Evolutionary conservation across 2,329 filamentous ascomycete genomes (phyloP).

Genomic region (Aspergillus bombycis): DNA sequence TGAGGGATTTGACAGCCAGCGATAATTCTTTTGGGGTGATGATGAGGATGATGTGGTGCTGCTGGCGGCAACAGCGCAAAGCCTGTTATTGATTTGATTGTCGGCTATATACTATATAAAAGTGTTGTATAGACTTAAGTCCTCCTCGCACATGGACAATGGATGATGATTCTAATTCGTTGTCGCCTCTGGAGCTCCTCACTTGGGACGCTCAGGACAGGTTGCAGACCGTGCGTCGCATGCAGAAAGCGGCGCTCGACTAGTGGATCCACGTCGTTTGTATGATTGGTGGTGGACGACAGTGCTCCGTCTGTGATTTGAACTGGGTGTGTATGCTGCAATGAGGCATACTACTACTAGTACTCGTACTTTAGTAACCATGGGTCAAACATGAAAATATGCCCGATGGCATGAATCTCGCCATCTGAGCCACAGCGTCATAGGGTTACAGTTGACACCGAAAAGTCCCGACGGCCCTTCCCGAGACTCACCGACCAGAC

Average conservation of each 20-base stretch:
- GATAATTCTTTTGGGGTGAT: neutral
- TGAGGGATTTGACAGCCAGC: conserved; percentile 9
- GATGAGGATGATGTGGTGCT: neutral
- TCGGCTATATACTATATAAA: neutral
- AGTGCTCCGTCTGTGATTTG: conserved; percentile 3
- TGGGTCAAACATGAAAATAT: too few relatives aligned
- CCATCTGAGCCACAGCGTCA: conserved; percentile 27
- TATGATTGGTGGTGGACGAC: neutral
- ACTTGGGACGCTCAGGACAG: neutral
- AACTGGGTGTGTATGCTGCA: too few relatives aligned
- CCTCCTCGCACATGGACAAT: neutral
- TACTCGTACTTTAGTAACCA: too few relatives aligned
- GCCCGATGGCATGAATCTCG: too few relatives aligned
- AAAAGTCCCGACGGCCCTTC: conserved; percentile 8
- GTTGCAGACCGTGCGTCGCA: neutral
- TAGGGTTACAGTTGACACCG: conserved; percentile 27
- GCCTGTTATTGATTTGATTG: neutral
- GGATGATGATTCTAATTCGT: neutral
- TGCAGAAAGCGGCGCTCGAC: neutral
- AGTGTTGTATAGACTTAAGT: neutral
- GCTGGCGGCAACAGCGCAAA: conserved; percentile 2
- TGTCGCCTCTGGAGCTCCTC: too few relatives aligned
- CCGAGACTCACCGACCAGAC: conserved; percentile 3
- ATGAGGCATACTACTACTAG: too few relatives aligned
- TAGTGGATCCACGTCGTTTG: neutral